These are phyloP conservation scores for Cerrena zonata DNA, from an alignment of 1,284 basidiomycete genomes.

Conservation along the genomic window DNA sequence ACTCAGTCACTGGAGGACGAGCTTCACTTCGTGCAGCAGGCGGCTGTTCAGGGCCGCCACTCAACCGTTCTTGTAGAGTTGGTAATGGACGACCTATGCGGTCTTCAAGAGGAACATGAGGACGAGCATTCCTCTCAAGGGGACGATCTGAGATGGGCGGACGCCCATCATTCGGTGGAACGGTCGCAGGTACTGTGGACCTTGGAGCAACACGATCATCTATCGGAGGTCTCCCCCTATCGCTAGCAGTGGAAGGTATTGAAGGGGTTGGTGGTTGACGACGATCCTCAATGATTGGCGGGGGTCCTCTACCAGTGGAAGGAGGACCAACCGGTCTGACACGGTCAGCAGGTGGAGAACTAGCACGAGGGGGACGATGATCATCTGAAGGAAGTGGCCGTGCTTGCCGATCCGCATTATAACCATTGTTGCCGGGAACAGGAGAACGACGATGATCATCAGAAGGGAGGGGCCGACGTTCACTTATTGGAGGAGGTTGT, in stretches of 20 bases:
- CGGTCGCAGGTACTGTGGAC: background rate
- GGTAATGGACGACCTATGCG: constrained; percentile 20
- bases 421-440: constrained; percentile 1
- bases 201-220: constrained; percentile 5
- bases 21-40: constrained; percentile 7
- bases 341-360: background rate
- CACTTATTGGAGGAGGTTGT: constrained; percentile 9
- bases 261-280: background rate
- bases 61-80: constrained; percentile 26
- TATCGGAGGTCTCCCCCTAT: constrained; percentile 4
- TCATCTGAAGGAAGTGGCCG: constrained; percentile 9
- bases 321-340: background rate
- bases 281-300: constrained; percentile 5
- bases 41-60: constrained; percentile 10
- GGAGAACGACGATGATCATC: constrained; percentile 9
- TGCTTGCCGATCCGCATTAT: constrained; percentile 4
- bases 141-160: constrained; percentile 1
- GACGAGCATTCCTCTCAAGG: constrained; percentile 14
- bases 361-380: constrained; percentile 8
- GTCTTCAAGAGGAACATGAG: constrained; percentile 24
- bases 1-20: constrained; percentile 1
- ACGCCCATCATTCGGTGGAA: constrained; percentile 3
- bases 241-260: background rate
- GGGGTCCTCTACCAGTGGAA: constrained; percentile 3
- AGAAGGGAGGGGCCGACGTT: constrained; percentile 16